Conservation (phyloP, 1,284 basidiomycete species). For the Cryptococcus sp. region DNA sequence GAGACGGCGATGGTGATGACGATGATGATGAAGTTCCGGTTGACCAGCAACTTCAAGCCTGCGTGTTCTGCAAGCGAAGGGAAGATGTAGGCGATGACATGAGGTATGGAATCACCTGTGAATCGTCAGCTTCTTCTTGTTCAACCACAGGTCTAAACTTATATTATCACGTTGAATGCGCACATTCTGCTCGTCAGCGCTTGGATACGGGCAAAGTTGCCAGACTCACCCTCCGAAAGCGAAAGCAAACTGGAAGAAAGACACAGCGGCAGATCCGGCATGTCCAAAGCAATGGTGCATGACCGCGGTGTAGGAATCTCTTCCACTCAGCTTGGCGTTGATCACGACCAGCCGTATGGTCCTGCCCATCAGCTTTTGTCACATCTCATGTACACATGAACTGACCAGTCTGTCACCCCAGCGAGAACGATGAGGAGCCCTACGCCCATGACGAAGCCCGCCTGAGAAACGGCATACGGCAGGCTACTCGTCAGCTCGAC, state of each 20-base stretch:
- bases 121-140: constrained; percentile 1
- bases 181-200: constrained; percentile 67
- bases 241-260: constrained; percentile 96
- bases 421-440: constrained; percentile 74
- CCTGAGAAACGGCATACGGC: constrained; percentile 86
- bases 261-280: constrained; percentile 82
- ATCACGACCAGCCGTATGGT: constrained; percentile 92
- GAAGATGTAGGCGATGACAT: constrained; percentile 82
- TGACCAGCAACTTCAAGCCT: constrained; percentile 68
- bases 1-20: constrained; percentile 81
- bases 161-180: constrained; percentile 81
- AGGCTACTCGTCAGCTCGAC: constrained; percentile 54
- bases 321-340: constrained; percentile 92
- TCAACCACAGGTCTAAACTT: constrained; percentile 9
- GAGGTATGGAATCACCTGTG: constrained; percentile 87
- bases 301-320: constrained; percentile 89
- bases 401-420: constrained; percentile 78
- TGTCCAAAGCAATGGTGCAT: constrained; percentile 93
- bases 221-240: constrained; percentile 75
- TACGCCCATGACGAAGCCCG: constrained; percentile 84
- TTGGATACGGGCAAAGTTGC: constrained; percentile 1
- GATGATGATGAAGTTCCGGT: constrained; percentile 81
- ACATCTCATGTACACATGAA: constrained; percentile 1
- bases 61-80: constrained; percentile 64
- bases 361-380: constrained; percentile 11